Base-by-base conservation (phyloP, 2,329 filamentous ascomycete species). In the Calonectria pteridis region DNA sequence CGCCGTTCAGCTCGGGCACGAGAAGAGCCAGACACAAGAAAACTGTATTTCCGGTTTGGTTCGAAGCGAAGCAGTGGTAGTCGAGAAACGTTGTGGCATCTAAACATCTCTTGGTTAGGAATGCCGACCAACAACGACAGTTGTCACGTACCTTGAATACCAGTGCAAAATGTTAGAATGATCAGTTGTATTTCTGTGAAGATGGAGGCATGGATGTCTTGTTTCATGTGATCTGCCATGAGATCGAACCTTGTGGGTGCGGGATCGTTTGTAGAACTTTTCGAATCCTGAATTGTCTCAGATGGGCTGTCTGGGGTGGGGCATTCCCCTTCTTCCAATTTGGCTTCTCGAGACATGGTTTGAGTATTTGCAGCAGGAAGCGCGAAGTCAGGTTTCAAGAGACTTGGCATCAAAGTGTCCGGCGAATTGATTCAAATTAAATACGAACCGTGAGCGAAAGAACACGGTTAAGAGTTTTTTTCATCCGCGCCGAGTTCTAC, bases 41-140 rank as follows among this genome's bases (percentile, higher is more conserved):
- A 13, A 64, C 59, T 3, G 59, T 64, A 26, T 64, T 64, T 46
- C 59, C 59, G 16, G 59, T 64, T 33, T 64, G 59, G 11, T 64
- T 64, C 4, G 59, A 64, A 9, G 59, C 59, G 16, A 64, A 64
- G 6, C 59, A 64, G n/a, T 64, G 37, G 13, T 64, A 64, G 6
- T 64, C 59, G 3, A 46, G 37, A 14, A 64, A 64, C 20, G 59
- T 64, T 11, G 40, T 64, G 9, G 59, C 59, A 64, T 64, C 59
- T 64, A n/a, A 29, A 31, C 13, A 9, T n/a, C 11, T 9, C 18
- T 31, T 14, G 3, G 18, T 64, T 46, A 31, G 28, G 11, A 13
- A 14, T 6, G 20, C 4, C 37, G 10, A 31, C 29, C 7, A 5
- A 4, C 2, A 23, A 18, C 2, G 46, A 20, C 2, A 3, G 1